These are phyloP conservation scores for Voacanga thouarsii DNA, from an alignment of 257 asterid genomes.

Conservation along the genomic window DNA sequence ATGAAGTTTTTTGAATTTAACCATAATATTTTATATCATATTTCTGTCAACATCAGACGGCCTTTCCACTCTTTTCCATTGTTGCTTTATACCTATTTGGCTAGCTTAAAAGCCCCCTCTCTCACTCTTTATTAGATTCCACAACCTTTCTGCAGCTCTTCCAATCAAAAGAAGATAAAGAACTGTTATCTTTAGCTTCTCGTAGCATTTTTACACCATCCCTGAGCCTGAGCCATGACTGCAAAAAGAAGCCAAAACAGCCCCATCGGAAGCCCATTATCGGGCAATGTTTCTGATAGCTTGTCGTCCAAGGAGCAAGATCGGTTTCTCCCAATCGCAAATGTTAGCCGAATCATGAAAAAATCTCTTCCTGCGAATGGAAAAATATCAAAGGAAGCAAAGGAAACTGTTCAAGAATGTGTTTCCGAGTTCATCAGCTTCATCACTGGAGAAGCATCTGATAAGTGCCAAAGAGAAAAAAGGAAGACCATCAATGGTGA, in stretches of 20 bases:
- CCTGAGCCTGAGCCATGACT: slow-evolving; percentile 4
- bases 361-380: slow-evolving; percentile 23
- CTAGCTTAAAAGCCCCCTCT: slow-evolving; percentile 3
- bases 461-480: slow-evolving; percentile 28
- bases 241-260: slow-evolving; percentile 15
- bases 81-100: slow-evolving; percentile 6
- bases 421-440: slow-evolving; percentile 30
- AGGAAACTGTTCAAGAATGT: slow-evolving; percentile 24
- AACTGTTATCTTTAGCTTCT: too few species aligned
- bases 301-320: slow-evolving; percentile 17
- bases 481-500: slow-evolving; percentile 28
- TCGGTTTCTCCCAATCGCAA: slow-evolving; percentile 21
- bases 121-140: neutral
- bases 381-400: slow-evolving; percentile 23
- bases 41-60: slow-evolving; percentile 16
- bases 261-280: slow-evolving; percentile 18
- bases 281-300: slow-evolving; percentile 8
- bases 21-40: neutral
- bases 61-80: slow-evolving; percentile 21
- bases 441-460: slow-evolving; percentile 29
- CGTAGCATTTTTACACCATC: neutral
- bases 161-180: neutral
- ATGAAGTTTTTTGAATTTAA: too few species aligned
- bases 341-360: slow-evolving; percentile 26
- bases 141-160: neutral